Evolutionary conservation across 805 yeast species (phyloP).

Genomic region (Ogataea paraovalis): DNA sequence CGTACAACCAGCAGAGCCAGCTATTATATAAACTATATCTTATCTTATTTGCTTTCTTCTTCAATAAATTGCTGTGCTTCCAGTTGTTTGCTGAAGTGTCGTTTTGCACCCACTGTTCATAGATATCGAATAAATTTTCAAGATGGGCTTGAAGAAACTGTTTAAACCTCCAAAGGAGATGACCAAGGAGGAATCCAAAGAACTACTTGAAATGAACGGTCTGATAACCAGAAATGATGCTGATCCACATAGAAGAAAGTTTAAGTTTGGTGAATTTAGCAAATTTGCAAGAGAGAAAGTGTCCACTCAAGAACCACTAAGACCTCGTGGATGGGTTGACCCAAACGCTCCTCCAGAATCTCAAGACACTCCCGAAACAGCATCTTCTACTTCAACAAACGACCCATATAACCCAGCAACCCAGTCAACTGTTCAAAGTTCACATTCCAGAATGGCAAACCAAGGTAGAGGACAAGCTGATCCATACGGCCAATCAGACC

Average conservation of each 20-base stretch:
- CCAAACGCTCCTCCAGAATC: conserved; percentile 7
- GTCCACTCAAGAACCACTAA: conserved; percentile 13
- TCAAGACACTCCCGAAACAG: not conserved
- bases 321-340: conserved; percentile 19
- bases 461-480: conserved; percentile 1
- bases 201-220: conserved; percentile 40
- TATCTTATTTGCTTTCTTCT: too few species aligned
- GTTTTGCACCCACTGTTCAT: not conserved
- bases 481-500: conserved; percentile 3
- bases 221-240: conserved; percentile 35
- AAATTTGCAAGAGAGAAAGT: conserved; percentile 41
- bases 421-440: conserved; percentile 19
- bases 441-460: conserved; percentile 1
- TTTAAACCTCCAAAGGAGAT: conserved; percentile 50
- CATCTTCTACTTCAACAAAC: conserved; percentile 14
- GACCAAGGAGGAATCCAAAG: conserved; percentile 37
- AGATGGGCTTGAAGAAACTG: conserved; percentile 47
- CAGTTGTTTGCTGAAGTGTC: too few species aligned
- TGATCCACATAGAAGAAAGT: conserved; percentile 29
- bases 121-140: not conserved
- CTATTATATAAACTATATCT: too few species aligned
- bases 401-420: conserved; percentile 21
- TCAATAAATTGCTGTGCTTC: too few species aligned
- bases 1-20: too few species aligned
- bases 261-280: conserved; percentile 46